Evolutionary conservation across 257 asterid species (phyloP), one percentile per base, ranked within the genome.

Genomic region (Voacanga thouarsii): DNA sequence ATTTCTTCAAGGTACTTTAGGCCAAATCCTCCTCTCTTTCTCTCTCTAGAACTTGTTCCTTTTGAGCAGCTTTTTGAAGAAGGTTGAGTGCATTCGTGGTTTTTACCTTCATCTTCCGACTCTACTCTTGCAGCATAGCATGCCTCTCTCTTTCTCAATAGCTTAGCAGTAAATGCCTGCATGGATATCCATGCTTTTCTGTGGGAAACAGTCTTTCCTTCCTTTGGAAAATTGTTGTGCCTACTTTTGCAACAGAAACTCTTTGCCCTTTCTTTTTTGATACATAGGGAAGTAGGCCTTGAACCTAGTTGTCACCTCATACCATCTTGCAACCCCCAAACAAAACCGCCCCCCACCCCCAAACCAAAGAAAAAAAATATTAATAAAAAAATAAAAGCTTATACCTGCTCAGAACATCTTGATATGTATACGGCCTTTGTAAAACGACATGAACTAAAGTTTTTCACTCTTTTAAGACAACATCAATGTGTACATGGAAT

Each of bases 1-100:
- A 85, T 85, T 59, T 85, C 85, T 87, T 84, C 87, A 88, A 90
- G 97, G 97, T 92, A 89, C 84, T 84, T 83, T 80, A 16, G 69
- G 76, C 81, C 71, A n/a, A 45, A 59, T 43, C 18, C 77, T 24
- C 14, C 12, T 43, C 26, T 66, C 7, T 37, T 24, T 24, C 61
- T 26, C 71, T 66, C 21, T 45, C 44, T 76, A 65, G 21, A 55
- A 28, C 11, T 61, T 53, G 39, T 77, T 80, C 53, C 68, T 72
- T 80, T 75, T 57, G 39, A 61, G 72, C 80, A 82, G 78, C 82
- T 82, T 82, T 80, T 68, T 30, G 30, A 60, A 50, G 43, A 57
- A 50, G 75, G 85, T 82, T 67, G 88, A 76, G 82, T 79, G 81
- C 56, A n/a, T 47, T 78, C 5, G 60, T 78, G 72, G 79, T 71